Conservation (phyloP, 2,329 filamentous ascomycete genomes). For the Talaromyces sp. region DNA sequence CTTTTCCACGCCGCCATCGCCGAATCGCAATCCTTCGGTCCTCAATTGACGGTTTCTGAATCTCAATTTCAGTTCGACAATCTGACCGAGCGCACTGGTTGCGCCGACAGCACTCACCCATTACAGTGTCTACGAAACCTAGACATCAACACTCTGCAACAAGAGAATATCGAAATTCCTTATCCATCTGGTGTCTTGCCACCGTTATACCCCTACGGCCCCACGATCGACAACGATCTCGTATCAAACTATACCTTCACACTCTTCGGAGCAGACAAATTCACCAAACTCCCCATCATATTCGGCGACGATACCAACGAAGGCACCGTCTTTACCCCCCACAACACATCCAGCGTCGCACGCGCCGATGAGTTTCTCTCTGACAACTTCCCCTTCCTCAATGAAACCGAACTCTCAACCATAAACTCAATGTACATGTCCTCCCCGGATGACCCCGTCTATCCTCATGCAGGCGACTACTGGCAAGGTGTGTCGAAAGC, state of each 20-base stretch:
- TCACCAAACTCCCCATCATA: slow-evolving; percentile 54
- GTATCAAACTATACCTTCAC: slow-evolving; percentile 50
- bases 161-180: slow-evolving; percentile 45
- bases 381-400: slow-evolving; percentile 58
- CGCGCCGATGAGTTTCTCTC: slow-evolving; percentile 56
- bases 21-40: slow-evolving; percentile 54
- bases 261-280: slow-evolving; percentile 49
- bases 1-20: slow-evolving; percentile 54
- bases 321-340: slow-evolving; percentile 60
- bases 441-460: slow-evolving; percentile 39
- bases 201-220: slow-evolving; percentile 52
- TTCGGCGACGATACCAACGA: slow-evolving; percentile 63
- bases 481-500: slow-evolving; percentile 59
- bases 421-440: slow-evolving; percentile 59
- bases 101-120: slow-evolving; percentile 38
- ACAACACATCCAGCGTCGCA: slow-evolving; percentile 44
- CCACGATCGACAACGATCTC: slow-evolving; percentile 52
- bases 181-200: slow-evolving; percentile 43
- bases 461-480: slow-evolving; percentile 51
- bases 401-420: slow-evolving; percentile 46
- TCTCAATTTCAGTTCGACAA: slow-evolving; percentile 54
- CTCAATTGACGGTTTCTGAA: slow-evolving; percentile 47
- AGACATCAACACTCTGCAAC: slow-evolving; percentile 44
- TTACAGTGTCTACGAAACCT: slow-evolving; percentile 51
- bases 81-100: slow-evolving; percentile 50